Conservation (phyloP, 306 rosid species). For the Canavalia gladiata region DNA sequence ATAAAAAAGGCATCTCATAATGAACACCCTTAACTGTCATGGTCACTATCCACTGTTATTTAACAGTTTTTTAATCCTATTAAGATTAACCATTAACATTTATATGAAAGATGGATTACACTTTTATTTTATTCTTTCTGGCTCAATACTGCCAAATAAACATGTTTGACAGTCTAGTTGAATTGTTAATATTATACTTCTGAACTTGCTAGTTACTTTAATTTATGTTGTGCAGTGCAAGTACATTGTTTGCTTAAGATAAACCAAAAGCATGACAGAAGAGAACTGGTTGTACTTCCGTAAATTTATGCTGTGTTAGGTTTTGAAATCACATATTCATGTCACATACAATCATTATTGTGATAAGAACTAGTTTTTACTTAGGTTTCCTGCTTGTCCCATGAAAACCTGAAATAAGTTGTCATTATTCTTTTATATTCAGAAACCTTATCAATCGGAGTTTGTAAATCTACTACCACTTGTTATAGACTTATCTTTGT, state of each 20-base stretch:
- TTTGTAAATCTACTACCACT: neutral
- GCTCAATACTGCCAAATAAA: neutral
- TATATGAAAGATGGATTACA: neutral
- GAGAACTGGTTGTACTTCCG: constrained; percentile 25
- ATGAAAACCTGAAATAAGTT: constrained; percentile 11
- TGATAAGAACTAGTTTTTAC: constrained; percentile 21
- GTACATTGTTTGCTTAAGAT: constrained; percentile 5
- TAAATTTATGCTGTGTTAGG: constrained; percentile 20
- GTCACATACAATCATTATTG: neutral
- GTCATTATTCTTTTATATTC: neutral
- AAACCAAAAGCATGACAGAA: constrained; percentile 29
- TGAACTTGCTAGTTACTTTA: constrained; percentile 23
- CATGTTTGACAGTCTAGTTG: constrained; percentile 13
- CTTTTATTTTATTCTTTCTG: neutral
- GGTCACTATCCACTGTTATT: constrained; percentile 13
- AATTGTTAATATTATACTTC: neutral
- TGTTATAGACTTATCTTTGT: constrained; percentile 24
- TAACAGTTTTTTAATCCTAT: constrained; percentile 1
- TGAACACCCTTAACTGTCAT: constrained; percentile 16
- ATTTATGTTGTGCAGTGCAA: constrained; percentile 13
- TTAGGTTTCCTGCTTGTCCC: constrained; percentile 2
- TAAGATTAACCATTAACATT: constrained; percentile 20
- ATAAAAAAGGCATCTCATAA: constrained; percentile 7
- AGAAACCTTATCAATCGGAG: constrained; percentile 5
- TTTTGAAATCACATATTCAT: constrained; percentile 9